A percentile compares a stretch with the other conserved stretches of the same genome.
Conservation (phyloP, 2,329 filamentous ascomycete species). For the Elsinoe arachidis region DNA sequence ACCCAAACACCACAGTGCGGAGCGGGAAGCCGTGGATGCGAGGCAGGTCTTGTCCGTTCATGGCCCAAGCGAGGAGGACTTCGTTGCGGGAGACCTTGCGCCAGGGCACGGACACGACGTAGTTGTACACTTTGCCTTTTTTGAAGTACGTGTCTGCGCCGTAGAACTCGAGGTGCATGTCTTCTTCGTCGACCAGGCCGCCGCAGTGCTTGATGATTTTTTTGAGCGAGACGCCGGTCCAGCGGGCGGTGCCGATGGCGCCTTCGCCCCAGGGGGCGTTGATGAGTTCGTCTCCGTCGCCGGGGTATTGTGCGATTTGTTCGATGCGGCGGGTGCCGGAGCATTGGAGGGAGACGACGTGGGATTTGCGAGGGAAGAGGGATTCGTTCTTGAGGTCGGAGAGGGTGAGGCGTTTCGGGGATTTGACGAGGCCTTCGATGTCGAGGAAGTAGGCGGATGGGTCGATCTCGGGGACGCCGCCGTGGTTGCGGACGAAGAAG, state of each 20-base stretch:
- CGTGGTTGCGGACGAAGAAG: slow-evolving; percentile 66
- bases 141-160: slow-evolving; percentile 70
- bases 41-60: slow-evolving; percentile 58
- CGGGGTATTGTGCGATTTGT: slow-evolving; percentile 57
- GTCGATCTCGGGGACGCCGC: slow-evolving; percentile 60
- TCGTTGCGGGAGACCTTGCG: slow-evolving; percentile 60
- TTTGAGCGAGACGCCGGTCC: slow-evolving; percentile 56
- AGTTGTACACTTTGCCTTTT: slow-evolving; percentile 55
- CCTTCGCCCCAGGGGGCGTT: slow-evolving; percentile 49
- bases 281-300: slow-evolving; percentile 46
- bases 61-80: slow-evolving; percentile 61
- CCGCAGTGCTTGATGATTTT: slow-evolving; percentile 64
- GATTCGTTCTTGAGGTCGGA: slow-evolving; percentile 53
- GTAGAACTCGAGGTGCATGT: slow-evolving; percentile 55
- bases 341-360: slow-evolving; percentile 56
- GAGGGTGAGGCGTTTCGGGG: slow-evolving; percentile 49
- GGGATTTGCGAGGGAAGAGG: slow-evolving; percentile 52
- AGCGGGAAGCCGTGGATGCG: slow-evolving; percentile 59
- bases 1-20: slow-evolving; percentile 48
- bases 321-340: slow-evolving; percentile 61
- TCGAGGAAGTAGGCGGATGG: slow-evolving; percentile 45
- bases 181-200: slow-evolving; percentile 46
- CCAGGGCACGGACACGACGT: slow-evolving; percentile 57
- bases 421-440: slow-evolving; percentile 53
- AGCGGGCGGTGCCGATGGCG: slow-evolving; percentile 58